Evolutionary conservation across 2,329 filamentous ascomycete genomes (phyloP).

Genomic region (Cercospora janseana): DNA sequence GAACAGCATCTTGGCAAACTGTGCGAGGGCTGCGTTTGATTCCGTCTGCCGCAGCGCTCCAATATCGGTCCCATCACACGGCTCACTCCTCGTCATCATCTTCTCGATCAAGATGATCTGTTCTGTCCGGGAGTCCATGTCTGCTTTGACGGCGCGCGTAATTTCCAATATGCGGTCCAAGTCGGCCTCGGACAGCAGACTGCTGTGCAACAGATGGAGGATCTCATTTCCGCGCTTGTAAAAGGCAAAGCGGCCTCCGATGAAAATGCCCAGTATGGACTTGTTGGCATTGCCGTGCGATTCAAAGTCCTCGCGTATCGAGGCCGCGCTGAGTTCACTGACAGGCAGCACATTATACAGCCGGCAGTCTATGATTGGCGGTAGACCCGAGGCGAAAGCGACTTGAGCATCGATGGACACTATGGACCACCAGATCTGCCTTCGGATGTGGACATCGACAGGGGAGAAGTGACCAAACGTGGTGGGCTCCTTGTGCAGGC

Average conservation of each 20-base stretch:
- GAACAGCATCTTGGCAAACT: constrained; percentile 26
- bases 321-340: constrained; percentile 35
- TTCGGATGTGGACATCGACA: constrained; percentile 46
- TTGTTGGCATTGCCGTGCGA: constrained; percentile 27
- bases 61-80: constrained; percentile 23
- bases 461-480: constrained; percentile 46
- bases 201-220: constrained; percentile 26
- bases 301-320: constrained; percentile 45
- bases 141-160: constrained; percentile 20
- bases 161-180: constrained; percentile 26
- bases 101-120: constrained; percentile 23
- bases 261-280: constrained; percentile 26
- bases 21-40: constrained; percentile 24
- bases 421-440: constrained; percentile 51
- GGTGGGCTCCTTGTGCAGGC: constrained; percentile 49
- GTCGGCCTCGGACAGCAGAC: constrained; percentile 20
- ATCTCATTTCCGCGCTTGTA: constrained; percentile 27
- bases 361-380: constrained; percentile 45
- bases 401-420: constrained; percentile 51
- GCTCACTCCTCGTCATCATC: constrained; percentile 13
- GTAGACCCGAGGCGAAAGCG: constrained; percentile 51
- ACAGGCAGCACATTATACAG: constrained; percentile 50
- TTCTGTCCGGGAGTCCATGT: constrained; percentile 22
- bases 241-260: constrained; percentile 26
- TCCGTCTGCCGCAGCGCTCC: constrained; percentile 24